Conservation (phyloP, 768 basidiomycete species). For the Boletus huronensis region DNA sequence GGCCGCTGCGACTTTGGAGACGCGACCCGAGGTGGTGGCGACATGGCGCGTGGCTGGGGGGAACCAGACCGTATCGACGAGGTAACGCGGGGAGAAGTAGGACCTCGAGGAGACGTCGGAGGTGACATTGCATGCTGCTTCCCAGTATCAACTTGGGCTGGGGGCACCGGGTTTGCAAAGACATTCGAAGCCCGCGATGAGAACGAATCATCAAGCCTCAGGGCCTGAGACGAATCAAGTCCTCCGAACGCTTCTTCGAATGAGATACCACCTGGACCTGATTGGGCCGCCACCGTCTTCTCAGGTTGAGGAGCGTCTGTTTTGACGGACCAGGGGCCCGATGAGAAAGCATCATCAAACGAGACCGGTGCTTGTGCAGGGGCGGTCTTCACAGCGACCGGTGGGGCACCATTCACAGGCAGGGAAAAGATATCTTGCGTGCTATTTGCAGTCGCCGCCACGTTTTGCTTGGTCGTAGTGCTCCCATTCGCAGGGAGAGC, state of each 20-base stretch:
- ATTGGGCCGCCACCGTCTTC: slow-evolving; percentile 9
- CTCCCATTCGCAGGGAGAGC: slow-evolving; percentile 26
- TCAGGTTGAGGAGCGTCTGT: slow-evolving; percentile 13
- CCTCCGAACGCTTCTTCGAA: slow-evolving; percentile 61
- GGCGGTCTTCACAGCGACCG: slow-evolving; percentile 9
- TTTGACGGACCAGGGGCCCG: slow-evolving; percentile 14
- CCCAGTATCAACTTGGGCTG: slow-evolving; percentile 14
- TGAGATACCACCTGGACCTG: slow-evolving; percentile 27
- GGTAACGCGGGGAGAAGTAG: slow-evolving; percentile 29
- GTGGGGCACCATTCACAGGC: slow-evolving; percentile 12
- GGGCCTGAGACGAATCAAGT: slow-evolving; percentile 34
- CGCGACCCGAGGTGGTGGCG: slow-evolving; percentile 47
- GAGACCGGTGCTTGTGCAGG: slow-evolving; percentile 30
- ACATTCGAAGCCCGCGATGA: slow-evolving; percentile 34
- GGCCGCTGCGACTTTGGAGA: slow-evolving; percentile 56
- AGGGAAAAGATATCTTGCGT: slow-evolving; percentile 10
- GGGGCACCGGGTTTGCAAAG: slow-evolving; percentile 18
- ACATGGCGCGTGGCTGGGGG: slow-evolving; percentile 40
- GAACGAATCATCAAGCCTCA: slow-evolving; percentile 41
- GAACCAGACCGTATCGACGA: slow-evolving; percentile 35
- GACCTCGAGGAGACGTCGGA: slow-evolving; percentile 38
- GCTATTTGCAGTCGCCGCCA: slow-evolving; percentile 5
- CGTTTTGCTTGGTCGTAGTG: slow-evolving; percentile 7
- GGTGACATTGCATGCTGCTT: slow-evolving; percentile 40
- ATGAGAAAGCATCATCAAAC: slow-evolving; percentile 49